phyloP scores from a whole-genome alignment of 768 basidiomycete genomes.

The Coprinopsis cinerea region DNA sequence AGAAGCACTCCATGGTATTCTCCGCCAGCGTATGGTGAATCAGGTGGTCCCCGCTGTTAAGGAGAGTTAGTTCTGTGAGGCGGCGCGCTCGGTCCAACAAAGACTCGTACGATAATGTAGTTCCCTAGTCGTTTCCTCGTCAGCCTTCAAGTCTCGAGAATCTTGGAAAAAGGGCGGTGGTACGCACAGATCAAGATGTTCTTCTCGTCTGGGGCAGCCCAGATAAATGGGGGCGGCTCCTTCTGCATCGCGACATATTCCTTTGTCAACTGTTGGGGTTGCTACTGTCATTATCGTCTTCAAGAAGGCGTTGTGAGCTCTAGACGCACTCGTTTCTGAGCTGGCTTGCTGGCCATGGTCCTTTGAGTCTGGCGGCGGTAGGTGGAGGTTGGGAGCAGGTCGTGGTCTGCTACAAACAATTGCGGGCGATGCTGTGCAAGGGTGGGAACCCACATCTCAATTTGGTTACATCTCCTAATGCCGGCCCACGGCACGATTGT shows the following conservation, averaged over 20 bases:
- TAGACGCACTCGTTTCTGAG: slow-evolving; percentile 67
- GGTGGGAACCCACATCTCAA: too few species aligned
- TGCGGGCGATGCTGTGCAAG: neutral
- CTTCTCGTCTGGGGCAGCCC: slow-evolving; percentile 95
- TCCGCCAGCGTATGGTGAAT: slow-evolving; percentile 85
- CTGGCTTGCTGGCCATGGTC: slow-evolving; percentile 78
- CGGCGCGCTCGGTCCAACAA: slow-evolving; percentile 4
- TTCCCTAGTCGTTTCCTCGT: slow-evolving; percentile 70
- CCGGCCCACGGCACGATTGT: too few species aligned
- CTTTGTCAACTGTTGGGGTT: slow-evolving; percentile 58
- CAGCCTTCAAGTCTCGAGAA: too few species aligned
- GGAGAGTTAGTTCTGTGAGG: slow-evolving; percentile 12
- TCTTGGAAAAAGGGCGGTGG: too few species aligned
- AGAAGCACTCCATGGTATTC: slow-evolving; percentile 92
- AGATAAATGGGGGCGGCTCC: slow-evolving; percentile 92
- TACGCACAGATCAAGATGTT: slow-evolving; percentile 90
- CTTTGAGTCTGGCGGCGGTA: neutral
- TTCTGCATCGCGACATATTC: slow-evolving; percentile 91
- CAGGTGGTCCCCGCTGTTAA: slow-evolving; percentile 83
- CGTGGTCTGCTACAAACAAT: neutral
- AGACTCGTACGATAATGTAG: slow-evolving; percentile 73
- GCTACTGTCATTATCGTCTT: neutral
- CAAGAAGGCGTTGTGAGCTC: slow-evolving; percentile 1
- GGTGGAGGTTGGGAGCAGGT: neutral
- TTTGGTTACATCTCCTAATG: too few species aligned